Base-by-base conservation (phyloP, 2,329 filamentous ascomycete genomes). In the Penicillium sp. region DNA sequence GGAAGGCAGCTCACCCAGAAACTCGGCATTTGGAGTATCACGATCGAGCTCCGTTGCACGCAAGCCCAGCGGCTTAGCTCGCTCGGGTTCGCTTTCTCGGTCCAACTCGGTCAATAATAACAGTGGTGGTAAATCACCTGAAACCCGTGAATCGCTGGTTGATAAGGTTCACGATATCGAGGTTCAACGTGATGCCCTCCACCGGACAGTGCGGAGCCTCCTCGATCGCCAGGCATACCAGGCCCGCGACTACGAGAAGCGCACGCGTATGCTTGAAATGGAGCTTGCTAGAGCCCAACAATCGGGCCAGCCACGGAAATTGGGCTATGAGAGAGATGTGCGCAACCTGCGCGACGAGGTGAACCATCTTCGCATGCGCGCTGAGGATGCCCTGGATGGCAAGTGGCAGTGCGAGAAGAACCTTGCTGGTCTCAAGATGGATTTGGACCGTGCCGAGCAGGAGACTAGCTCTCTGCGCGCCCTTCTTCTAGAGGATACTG, bases 331-430 rank as follows among this genome's bases (percentile, higher is more conserved):
- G 70, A 86, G 83, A 62, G 93, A 97, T 68, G 89, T 97, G 7
- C 81, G 83, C 2, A 87, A 83, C 59, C 80, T 97, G 41, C 87
- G 91, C 57, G 86, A 88, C 25, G 94, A 99, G 71, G 89, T 99
- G 59, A 90, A 89, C 49, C 83, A 88, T 16, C 81, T 99, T 54
- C 87, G 94, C 41, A 88, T 88, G 59, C 86, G 94, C 51, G 93
- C 93, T 30, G 93, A 99, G 66, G 93, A 97, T 61, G 93, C 93
- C 16, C 82, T 97, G 14, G 91, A 96, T 69, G 90, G 96, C 68
- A 97, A 97, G 75, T 97, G 90, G 88, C 89, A 95, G 70, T 93
- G 92, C 59, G 93, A 97, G 75, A 95, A 95, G 75, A 91, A 91
- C 17, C 79, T 97, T 2, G 83, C 85, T 50, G 91, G 92, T 53